Conservation (phyloP, 2,329 filamentous ascomycete species). For the Ambrosiella beaveri region DNA sequence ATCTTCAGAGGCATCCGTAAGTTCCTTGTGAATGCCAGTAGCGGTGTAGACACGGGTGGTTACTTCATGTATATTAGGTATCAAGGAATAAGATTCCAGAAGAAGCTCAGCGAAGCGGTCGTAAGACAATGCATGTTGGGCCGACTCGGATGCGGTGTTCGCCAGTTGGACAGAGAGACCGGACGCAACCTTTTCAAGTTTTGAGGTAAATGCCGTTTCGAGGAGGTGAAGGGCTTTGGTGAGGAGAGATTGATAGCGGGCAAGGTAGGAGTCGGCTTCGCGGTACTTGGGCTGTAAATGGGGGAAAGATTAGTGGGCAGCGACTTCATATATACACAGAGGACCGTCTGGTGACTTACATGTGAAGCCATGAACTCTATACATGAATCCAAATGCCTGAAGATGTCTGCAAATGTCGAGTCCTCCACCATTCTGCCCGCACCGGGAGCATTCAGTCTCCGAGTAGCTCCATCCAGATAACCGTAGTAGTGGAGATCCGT, state of each 20-base stretch:
- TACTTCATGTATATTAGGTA: slow-evolving; percentile 38
- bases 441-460: slow-evolving; percentile 79
- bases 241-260: slow-evolving; percentile 69
- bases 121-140: slow-evolving; percentile 41
- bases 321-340: background rate
- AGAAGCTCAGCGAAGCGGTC: slow-evolving; percentile 43
- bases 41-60: slow-evolving; percentile 34
- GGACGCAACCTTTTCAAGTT: slow-evolving; percentile 33
- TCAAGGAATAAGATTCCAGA: slow-evolving; percentile 35
- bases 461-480: slow-evolving; percentile 79
- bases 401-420: slow-evolving; percentile 72
- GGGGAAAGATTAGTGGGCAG: slow-evolving; percentile 13
- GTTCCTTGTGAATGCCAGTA: slow-evolving; percentile 28
- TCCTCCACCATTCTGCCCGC: slow-evolving; percentile 72
- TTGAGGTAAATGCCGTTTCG: slow-evolving; percentile 37
- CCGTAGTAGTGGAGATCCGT: slow-evolving; percentile 89
- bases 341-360: slow-evolving; percentile 30
- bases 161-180: slow-evolving; percentile 38
- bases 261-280: slow-evolving; percentile 73
- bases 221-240: slow-evolving; percentile 46
- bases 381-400: slow-evolving; percentile 74
- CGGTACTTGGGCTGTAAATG: slow-evolving; percentile 52
- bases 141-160: slow-evolving; percentile 39
- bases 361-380: slow-evolving; percentile 83
- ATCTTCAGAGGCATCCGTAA: slow-evolving; percentile 26